Conservation (phyloP, 108 stramenopile species). For the Pseudonitzschia multistriata region DNA sequence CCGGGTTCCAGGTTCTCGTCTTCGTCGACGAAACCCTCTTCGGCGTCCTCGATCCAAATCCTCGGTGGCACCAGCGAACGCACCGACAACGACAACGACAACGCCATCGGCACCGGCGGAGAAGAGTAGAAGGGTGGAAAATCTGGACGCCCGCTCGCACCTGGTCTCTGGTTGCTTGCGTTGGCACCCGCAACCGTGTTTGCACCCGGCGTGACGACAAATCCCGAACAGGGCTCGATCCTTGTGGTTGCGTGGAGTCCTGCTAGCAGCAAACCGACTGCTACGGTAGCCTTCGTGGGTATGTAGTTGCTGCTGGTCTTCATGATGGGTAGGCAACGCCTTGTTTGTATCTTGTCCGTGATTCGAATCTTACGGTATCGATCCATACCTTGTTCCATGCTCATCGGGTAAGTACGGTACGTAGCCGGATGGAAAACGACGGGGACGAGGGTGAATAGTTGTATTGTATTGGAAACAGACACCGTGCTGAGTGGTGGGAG, state of each 20-base stretch:
- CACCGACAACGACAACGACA: too few relatives aligned
- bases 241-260: background rate
- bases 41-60: constrained; percentile 39
- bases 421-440: too few relatives aligned
- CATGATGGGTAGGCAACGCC: too few relatives aligned
- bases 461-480: too few relatives aligned
- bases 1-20: constrained; percentile 43
- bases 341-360: too few relatives aligned
- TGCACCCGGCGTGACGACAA: background rate
- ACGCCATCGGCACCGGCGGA: background rate
- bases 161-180: background rate
- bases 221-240: background rate
- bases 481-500: too few relatives aligned
- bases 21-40: constrained; percentile 43
- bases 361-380: too few relatives aligned
- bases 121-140: background rate
- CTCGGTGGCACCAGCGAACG: background rate
- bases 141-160: background rate
- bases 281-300: background rate
- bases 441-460: too few relatives aligned
- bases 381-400: too few relatives aligned
- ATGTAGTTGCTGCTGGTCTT: background rate
- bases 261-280: background rate
- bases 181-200: background rate
- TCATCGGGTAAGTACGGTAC: too few relatives aligned